Conservation (phyloP, 495 filamentous ascomycete genomes). For the Penicillium steckii region DNA sequence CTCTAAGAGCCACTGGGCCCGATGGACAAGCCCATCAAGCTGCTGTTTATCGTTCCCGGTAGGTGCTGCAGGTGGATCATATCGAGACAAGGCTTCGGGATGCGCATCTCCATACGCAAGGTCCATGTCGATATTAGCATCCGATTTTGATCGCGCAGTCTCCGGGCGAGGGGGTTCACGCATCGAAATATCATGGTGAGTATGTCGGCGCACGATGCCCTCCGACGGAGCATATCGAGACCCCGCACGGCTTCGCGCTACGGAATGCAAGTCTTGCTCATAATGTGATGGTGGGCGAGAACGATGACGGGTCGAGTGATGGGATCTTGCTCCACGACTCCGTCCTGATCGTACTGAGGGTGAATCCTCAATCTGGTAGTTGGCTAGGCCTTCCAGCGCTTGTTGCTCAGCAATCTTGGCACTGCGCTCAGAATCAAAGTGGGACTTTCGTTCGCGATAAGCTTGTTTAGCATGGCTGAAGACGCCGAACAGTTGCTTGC, state of each 20-base stretch:
- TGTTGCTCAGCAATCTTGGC: slow-evolving; percentile 55
- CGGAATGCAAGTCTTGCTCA: slow-evolving; percentile 35
- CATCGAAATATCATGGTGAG: slow-evolving; percentile 37
- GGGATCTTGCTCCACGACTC: slow-evolving; percentile 30
- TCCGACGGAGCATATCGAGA: slow-evolving; percentile 21
- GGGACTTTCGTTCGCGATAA: slow-evolving; percentile 79
- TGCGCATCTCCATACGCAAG: slow-evolving; percentile 73
- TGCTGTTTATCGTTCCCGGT: slow-evolving; percentile 50
- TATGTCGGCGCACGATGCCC: slow-evolving; percentile 48
- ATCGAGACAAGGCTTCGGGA: slow-evolving; percentile 39
- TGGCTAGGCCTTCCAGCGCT: slow-evolving; percentile 46
- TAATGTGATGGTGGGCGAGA: slow-evolving; percentile 26
- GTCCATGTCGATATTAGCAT: slow-evolving; percentile 76
- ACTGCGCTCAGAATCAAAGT: slow-evolving; percentile 65
- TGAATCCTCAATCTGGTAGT: slow-evolving; percentile 51
- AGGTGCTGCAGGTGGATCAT: slow-evolving; percentile 24
- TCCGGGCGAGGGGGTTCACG: slow-evolving; percentile 26
- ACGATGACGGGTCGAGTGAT: slow-evolving; percentile 31
- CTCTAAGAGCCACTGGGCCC: slow-evolving; percentile 70
- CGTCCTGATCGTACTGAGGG: slow-evolving; percentile 41
- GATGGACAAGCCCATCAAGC: slow-evolving; percentile 61
- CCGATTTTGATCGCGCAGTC: slow-evolving; percentile 40
- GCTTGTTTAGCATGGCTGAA: slow-evolving; percentile 86
- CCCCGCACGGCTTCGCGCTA: slow-evolving; percentile 13
- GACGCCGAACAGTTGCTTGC: slow-evolving; percentile 81